Conservation (phyloP, 805 yeast species). For the Myxozyma vanderwaltii region DNA sequence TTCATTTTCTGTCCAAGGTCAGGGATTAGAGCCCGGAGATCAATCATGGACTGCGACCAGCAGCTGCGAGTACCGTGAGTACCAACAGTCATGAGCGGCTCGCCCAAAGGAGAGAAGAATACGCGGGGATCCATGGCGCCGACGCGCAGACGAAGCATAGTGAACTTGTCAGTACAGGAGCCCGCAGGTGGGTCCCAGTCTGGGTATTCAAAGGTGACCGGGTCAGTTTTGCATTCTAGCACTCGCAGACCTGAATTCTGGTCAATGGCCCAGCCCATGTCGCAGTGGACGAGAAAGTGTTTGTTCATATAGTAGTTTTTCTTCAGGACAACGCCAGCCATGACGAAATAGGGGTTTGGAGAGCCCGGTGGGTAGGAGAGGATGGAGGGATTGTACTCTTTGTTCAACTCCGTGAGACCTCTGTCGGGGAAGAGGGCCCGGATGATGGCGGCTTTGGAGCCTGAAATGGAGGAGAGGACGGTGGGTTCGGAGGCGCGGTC, state of each 20-base stretch:
- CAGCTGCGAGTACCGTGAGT: slow-evolving; percentile 26
- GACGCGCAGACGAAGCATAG: background rate
- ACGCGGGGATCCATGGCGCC: slow-evolving; percentile 24
- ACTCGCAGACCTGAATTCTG: background rate
- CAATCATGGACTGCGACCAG: slow-evolving; percentile 23
- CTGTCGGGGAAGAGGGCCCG: background rate
- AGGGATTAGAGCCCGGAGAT: slow-evolving; percentile 25
- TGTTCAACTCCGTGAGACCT: background rate
- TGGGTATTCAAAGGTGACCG: slow-evolving; percentile 3
- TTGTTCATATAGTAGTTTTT: background rate
- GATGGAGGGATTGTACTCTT: slow-evolving; percentile 15
- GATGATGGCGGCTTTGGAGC: background rate
- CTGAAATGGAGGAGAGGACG: background rate
- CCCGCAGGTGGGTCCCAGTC: background rate
- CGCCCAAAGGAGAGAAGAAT: slow-evolving; percentile 30
- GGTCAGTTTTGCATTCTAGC: slow-evolving; percentile 8
- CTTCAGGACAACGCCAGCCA: slow-evolving; percentile 1
- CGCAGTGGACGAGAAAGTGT: slow-evolving; percentile 7
- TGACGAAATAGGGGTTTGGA: slow-evolving; percentile 10
- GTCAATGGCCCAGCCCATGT: background rate
- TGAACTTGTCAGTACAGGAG: background rate
- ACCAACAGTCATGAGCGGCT: slow-evolving; percentile 32
- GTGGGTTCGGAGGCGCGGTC: background rate
- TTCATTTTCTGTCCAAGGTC: slow-evolving; percentile 12
- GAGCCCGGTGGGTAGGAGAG: slow-evolving; percentile 15